Base-by-base conservation (phyloP, 106 monocot species). In the Acorus calamus region DNA sequence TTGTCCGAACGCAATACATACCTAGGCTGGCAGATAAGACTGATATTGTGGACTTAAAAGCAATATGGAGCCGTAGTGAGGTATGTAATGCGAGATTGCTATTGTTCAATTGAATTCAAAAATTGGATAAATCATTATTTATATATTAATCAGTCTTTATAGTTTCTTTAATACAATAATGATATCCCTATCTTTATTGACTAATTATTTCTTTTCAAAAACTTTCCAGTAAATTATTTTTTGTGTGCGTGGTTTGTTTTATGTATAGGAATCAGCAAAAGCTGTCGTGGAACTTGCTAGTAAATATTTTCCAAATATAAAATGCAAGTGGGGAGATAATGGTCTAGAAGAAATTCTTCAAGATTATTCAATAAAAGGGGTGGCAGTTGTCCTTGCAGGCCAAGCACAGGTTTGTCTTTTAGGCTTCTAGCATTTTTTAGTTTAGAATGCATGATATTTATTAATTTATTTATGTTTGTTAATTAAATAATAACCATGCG, bases 1-100 rank as follows among this genome's bases (percentile, higher is more conserved):
- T 94, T 70, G 94, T 76, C 11, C 86, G 89, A 6, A 78, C 89
- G 5, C 94, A 89, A 46, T 94, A 94, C 57, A 79, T 94, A 49
- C 94, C 94, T 54, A 75, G 94, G 69, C 76, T 94, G n/a, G 69
- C 78, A 56, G 94, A 94, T 65, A 59, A 89, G 44, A 65, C 84
- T 54, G 81, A 80, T 63, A 50, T 14, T 69, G 70, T 82, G 8
- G 52, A 77, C 42, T 7, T 94, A 7, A 82, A 82, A 71, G 57
- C 81, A 52, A 86, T 94, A n/a, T 94, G 94, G 94, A 94, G 94
- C 55, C 89, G 94, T 2, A 84, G 62, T 58, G 81, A 89, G 89
- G 93, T 86, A 74, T 55, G 51, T 52, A 2, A 63, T 28, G 7
- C 48, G n/a, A 14, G 2, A 43, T 44, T 10, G 43, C 57, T 14